phyloP scores from a whole-genome alignment of 2,329 filamentous ascomycete species.

The Cercospora sp. region DNA sequence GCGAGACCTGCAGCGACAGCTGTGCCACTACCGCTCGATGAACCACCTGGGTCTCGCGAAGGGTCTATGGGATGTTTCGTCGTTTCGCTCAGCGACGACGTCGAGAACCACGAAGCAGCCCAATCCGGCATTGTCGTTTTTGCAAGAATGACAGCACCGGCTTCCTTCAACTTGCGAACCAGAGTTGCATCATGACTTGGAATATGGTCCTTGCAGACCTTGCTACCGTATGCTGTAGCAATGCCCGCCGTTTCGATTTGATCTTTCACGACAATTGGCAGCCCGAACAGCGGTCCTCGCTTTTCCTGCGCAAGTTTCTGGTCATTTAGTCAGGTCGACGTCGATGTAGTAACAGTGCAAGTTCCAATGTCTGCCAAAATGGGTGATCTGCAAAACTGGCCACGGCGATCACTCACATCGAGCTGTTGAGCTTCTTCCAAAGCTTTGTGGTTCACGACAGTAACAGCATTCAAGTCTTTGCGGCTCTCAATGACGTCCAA shows the following conservation, averaged over 20 bases:
- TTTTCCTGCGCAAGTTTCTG: constrained; percentile 18
- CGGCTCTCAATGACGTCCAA: constrained; percentile 22
- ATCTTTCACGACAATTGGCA: constrained; percentile 33
- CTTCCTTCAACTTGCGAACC: constrained; percentile 25
- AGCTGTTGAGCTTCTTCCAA: constrained; percentile 25
- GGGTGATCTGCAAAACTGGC: neutral
- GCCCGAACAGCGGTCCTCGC: constrained; percentile 27
- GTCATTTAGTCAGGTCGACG: neutral
- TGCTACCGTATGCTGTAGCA: constrained; percentile 27
- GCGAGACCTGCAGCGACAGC: constrained; percentile 33
- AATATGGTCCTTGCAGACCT: constrained; percentile 24
- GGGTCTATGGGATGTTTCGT: constrained; percentile 31
- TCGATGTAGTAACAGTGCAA: neutral
- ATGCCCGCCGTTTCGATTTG: constrained; percentile 31
- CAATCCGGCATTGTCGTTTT: constrained; percentile 31
- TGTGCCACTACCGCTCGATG: constrained; percentile 34
- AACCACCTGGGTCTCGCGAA: constrained; percentile 34
- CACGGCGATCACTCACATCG: constrained; percentile 17
- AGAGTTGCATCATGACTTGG: constrained; percentile 28
- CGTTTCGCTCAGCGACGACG: constrained; percentile 28
- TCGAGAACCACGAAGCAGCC: constrained; percentile 28
- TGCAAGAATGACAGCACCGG: constrained; percentile 30
- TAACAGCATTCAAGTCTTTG: constrained; percentile 32
- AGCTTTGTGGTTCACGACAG: constrained; percentile 23
- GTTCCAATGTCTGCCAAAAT: neutral